A percentile compares a stretch with the other conserved stretches of the same genome.
Evolutionary conservation across 257 asterid species (phyloP).

Genomic region (Ajuga chamaepitys): DNA sequence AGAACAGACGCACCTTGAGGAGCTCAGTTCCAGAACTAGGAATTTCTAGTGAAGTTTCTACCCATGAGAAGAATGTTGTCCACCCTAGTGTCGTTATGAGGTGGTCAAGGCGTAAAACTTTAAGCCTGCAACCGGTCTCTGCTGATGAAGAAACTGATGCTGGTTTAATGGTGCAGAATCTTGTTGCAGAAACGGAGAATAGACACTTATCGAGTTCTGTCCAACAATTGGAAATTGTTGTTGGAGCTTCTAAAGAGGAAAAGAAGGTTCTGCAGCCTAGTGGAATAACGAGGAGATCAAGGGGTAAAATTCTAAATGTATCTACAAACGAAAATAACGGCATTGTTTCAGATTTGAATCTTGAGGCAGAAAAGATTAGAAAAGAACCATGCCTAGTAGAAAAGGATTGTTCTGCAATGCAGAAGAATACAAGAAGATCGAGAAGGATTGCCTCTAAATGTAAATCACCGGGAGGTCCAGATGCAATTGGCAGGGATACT

Average conservation of each 20-base stretch:
- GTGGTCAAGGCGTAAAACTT: conserved; percentile 20
- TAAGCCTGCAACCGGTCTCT: conserved; percentile 1
- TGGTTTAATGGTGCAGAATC: not conserved
- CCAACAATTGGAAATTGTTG: conserved; percentile 1
- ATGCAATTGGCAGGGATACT: conserved; percentile 14
- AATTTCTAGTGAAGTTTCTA: conserved; percentile 9
- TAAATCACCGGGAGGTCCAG: conserved; percentile 5
- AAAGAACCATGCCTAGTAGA: conserved; percentile 10
- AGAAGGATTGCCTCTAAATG: conserved; percentile 28
- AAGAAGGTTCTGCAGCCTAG: conserved; percentile 12
- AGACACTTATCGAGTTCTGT: not conserved
- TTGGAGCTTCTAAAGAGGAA: conserved; percentile 13
- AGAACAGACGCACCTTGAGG: conserved; percentile 1
- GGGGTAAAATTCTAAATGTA: conserved; percentile 6
- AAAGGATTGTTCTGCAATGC: conserved; percentile 8
- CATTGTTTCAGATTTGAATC: not conserved
- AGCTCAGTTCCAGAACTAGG: conserved; percentile 14
- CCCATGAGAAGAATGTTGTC: conserved; percentile 9
- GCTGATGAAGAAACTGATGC: not conserved
- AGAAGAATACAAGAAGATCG: conserved; percentile 28
- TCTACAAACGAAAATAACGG: conserved; percentile 6
- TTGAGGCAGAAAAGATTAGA: conserved; percentile 6
- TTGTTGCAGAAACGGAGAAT: conserved; percentile 9
- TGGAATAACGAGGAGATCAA: conserved; percentile 16
- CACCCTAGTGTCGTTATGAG: conserved; percentile 10